These are phyloP conservation scores for Camillea tinctor DNA, from an alignment of 2,329 filamentous ascomycete species.

Conservation along the genomic window DNA sequence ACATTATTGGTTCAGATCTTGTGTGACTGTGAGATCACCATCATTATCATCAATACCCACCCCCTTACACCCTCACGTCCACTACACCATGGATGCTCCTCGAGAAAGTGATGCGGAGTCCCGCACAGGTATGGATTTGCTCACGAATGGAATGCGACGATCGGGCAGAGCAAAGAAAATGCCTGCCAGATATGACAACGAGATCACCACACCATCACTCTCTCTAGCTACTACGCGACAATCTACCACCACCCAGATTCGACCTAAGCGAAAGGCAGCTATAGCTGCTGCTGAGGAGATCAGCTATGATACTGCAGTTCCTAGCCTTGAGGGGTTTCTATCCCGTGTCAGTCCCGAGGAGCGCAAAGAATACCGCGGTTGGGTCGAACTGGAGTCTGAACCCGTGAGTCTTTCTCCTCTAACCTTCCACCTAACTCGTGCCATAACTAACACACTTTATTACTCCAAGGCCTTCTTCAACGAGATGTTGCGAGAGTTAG, in stretches of 20 bases:
- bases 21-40: no score
- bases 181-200: conserved; percentile 21
- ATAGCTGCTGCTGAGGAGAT: conserved; percentile 33
- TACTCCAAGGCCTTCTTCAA: conserved; percentile 76
- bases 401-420: conserved; percentile 55
- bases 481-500: conserved; percentile 75
- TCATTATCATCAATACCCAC: no score
- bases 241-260: conserved; percentile 21
- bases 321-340: conserved; percentile 45
- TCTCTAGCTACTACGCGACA: conserved; percentile 6
- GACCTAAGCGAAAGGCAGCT: conserved; percentile 46
- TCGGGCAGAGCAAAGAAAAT: conserved; percentile 22
- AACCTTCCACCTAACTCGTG: not conserved
- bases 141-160: conserved; percentile 13
- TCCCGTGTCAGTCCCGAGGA: conserved; percentile 51
- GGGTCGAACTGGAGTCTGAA: conserved; percentile 86
- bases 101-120: conserved; percentile 2
- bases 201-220: conserved; percentile 14
- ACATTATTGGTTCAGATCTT: no score
- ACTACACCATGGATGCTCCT: conserved; percentile 2
- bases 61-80: no score
- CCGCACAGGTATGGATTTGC: conserved; percentile 4
- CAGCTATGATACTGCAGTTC: conserved; percentile 33
- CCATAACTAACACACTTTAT: conserved; percentile 11
- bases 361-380: conserved; percentile 64